Evolutionary conservation across 1,284 basidiomycete species (phyloP).

Genomic region (Flammula alnicola): DNA sequence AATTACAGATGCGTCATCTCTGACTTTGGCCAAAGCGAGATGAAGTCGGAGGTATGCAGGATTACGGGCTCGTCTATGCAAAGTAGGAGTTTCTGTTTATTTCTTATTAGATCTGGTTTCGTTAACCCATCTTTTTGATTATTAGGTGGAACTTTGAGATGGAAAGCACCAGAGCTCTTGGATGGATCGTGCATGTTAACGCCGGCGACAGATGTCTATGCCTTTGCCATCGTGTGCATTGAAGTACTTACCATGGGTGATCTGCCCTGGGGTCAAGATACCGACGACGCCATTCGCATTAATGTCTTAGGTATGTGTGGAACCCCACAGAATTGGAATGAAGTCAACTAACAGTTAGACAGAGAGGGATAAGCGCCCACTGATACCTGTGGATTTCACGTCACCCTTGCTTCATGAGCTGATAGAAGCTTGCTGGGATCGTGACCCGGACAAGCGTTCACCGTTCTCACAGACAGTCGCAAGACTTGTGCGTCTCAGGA

Average conservation of each 20-base stretch:
- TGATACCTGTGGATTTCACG: conserved; percentile 33
- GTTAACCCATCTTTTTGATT: conserved; percentile 1
- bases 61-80: conserved; percentile 48
- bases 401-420: conserved; percentile 36
- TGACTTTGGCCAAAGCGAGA: conserved; percentile 81
- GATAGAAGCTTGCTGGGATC: conserved; percentile 37
- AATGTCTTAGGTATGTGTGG: conserved; percentile 67
- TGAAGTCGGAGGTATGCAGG: conserved; percentile 73
- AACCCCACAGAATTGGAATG: too few relatives aligned
- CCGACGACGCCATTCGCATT: conserved; percentile 63
- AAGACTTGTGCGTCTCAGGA: conserved; percentile 31
- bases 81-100: conserved; percentile 46
- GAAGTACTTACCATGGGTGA: conserved; percentile 72
- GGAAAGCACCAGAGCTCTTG: conserved; percentile 80
- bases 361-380: conserved; percentile 54
- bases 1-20: conserved; percentile 69
- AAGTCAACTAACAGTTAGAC: conserved; percentile 2
- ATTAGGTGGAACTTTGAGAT: conserved; percentile 67
- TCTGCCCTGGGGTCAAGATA: conserved; percentile 63
- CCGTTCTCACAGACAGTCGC: conserved; percentile 36
- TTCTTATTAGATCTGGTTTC: background rate
- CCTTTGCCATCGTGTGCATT: conserved; percentile 73
- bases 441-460: conserved; percentile 33
- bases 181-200: conserved; percentile 54
- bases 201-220: conserved; percentile 69